Base-by-base conservation (phyloP, 306 rosid genomes). In the Rosa persica region DNA sequence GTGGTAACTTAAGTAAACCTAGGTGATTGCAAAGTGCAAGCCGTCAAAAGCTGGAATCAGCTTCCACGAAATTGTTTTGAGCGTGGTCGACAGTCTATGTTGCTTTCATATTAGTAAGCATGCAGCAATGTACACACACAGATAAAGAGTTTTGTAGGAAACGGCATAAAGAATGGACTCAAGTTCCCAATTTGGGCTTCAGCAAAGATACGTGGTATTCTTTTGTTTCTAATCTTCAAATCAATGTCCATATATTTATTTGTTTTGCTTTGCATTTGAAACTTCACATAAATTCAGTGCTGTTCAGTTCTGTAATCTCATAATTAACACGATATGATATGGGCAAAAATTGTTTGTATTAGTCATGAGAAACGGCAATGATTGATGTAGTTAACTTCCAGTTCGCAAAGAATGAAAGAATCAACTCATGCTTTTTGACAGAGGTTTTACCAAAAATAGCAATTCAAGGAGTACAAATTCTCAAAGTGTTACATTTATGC, bases 101-200 rank as follows among this genome's bases (percentile, higher is more conserved):
- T 74, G 61, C 82, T 66, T 83, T 81, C 80, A 39, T 58, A 71
- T 66, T 76, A 61, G 75, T 48, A 27, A 25, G 71, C 71, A 66
- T 67, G 47, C 48, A 84, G 80, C 79, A 86, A 38, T 70, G 62
- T 74, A 84, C 87, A 89, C 85, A 76, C 70, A 54, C 66, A 52
- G 48, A 46, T 22, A n/a, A n/a, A 75, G 86, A 85, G 84, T 88
- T 86, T 89, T 90, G 90, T 85, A 88, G 87, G 87, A 81, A 83
- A 81, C 44, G 67, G 64, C 79, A 66, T 44, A 76, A 76, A 70
- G 78, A 77, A n/a, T 64, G 75, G 27, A 72, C 43, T 30, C 57
- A 20, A 79, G 82, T 84, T 87, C 81, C 77, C 81, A 68, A 55
- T 60, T 81, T 54, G 86, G 84, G 73, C 54, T 67, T 79, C 78